These are phyloP conservation scores for Aspergillus sclerotioniger DNA, from an alignment of 495 filamentous ascomycete species.

Conservation along the genomic window DNA sequence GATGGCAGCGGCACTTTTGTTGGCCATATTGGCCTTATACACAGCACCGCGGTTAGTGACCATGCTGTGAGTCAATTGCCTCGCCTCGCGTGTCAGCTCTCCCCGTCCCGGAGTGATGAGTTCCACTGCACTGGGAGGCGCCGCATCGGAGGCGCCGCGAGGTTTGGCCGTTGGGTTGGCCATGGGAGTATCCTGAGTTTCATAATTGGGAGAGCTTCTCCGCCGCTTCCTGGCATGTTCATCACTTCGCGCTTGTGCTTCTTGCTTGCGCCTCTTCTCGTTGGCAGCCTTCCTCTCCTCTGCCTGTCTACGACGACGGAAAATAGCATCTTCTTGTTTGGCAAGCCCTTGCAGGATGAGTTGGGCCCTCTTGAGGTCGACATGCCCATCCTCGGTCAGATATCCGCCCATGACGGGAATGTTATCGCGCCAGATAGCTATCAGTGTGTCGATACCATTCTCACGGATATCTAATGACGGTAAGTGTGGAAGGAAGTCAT, in stretches of 20 bases:
- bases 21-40: conserved; percentile 76
- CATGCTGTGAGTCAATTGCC: conserved; percentile 80
- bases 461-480: conserved; percentile 96
- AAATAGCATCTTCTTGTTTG: conserved; percentile 95
- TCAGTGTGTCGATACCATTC: conserved; percentile 93
- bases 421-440: conserved; percentile 93
- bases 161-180: conserved; percentile 18
- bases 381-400: conserved; percentile 88
- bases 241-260: conserved; percentile 54
- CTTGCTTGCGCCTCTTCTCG: conserved; percentile 72
- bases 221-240: conserved; percentile 45
- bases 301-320: conserved; percentile 73
- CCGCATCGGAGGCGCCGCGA: conserved; percentile 37
- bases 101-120: conserved; percentile 59
- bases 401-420: conserved; percentile 91
- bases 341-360: conserved; percentile 84
- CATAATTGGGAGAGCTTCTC: conserved; percentile 48
- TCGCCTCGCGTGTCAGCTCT: conserved; percentile 58
- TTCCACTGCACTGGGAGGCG: conserved; percentile 44
- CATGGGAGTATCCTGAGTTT: conserved; percentile 29
- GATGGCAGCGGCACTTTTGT: conserved; percentile 90
- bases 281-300: conserved; percentile 80
- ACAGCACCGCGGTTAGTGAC: conserved; percentile 74
- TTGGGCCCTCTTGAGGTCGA: conserved; percentile 83
- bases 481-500: conserved; percentile 97